Conservation (phyloP, 2,329 filamentous ascomycete species). For the Ceratocystis huliohia region DNA sequence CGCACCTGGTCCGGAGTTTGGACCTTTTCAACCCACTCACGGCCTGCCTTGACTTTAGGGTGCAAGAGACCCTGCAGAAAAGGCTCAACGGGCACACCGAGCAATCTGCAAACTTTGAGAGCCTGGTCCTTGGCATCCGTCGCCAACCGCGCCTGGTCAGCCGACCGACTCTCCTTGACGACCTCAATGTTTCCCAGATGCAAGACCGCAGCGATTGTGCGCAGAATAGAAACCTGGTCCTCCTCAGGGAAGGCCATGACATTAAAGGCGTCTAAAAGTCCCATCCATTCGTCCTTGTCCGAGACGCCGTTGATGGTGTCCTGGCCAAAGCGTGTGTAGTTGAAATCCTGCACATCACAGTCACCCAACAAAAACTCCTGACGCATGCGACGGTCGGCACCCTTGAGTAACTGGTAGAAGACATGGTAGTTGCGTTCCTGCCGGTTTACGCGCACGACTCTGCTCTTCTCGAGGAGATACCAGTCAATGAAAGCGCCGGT, state of each 20-base stretch:
- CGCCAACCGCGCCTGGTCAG: slow-evolving; percentile 76
- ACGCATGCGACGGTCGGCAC: slow-evolving; percentile 61
- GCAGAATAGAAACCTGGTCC: slow-evolving; percentile 71
- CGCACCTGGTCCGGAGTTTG: slow-evolving; percentile 95
- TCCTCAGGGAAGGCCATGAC: slow-evolving; percentile 86
- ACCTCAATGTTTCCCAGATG: slow-evolving; percentile 89
- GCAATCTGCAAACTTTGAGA: slow-evolving; percentile 64
- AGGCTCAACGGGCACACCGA: slow-evolving; percentile 71
- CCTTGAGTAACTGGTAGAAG: slow-evolving; percentile 89
- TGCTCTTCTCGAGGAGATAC: slow-evolving; percentile 97
- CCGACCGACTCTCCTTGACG: slow-evolving; percentile 76
- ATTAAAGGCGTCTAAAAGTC: slow-evolving; percentile 78
- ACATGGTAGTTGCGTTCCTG: slow-evolving; percentile 94
- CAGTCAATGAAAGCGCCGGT: slow-evolving; percentile 95
- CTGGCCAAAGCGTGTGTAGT: slow-evolving; percentile 83
- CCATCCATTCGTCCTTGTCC: slow-evolving; percentile 80
- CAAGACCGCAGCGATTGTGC: slow-evolving; percentile 78
- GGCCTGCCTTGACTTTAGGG: slow-evolving; percentile 84
- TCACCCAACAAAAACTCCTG: slow-evolving; percentile 63
- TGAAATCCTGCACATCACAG: slow-evolving; percentile 71
- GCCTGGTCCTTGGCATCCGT: slow-evolving; percentile 63
- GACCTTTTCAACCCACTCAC: slow-evolving; percentile 97
- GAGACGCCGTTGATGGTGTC: slow-evolving; percentile 84
- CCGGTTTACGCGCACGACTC: slow-evolving; percentile 75
- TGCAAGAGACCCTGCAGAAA: slow-evolving; percentile 85